A percentile compares a stretch with the other conserved stretches of the same genome.
phyloP scores from a whole-genome alignment of 139 green algal genomes.

The Chlamydomonas schloesseri region DNA sequence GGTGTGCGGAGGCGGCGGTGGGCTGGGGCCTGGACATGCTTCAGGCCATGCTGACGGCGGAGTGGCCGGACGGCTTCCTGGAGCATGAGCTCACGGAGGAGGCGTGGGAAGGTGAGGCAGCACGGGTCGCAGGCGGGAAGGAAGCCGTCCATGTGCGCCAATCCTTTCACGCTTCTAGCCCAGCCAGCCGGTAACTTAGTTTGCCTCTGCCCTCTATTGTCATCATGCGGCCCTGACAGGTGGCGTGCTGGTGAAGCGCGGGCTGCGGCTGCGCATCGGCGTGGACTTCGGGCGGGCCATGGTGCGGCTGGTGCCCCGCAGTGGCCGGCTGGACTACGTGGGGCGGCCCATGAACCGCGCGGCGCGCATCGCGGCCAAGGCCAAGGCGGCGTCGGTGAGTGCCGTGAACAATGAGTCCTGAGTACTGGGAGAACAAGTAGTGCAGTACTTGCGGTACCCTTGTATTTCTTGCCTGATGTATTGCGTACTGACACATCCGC shows the following conservation, averaged over 20 bases:
- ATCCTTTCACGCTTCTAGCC: background rate
- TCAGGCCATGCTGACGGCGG: slow-evolving; percentile 28
- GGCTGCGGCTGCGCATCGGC: slow-evolving; percentile 30
- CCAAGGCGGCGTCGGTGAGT: slow-evolving; percentile 36
- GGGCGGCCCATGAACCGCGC: slow-evolving; percentile 36
- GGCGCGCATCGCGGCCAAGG: slow-evolving; percentile 34
- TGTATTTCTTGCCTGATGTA: no score
- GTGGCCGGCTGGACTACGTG: slow-evolving; percentile 33
- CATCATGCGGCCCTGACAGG: slow-evolving; percentile 3
- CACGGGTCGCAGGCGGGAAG: no score
- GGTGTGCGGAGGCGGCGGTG: slow-evolving; percentile 15
- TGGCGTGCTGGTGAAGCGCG: slow-evolving; percentile 5
- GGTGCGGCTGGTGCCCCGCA: slow-evolving; percentile 37
- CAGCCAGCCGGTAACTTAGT: no score
- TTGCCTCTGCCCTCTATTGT: no score
- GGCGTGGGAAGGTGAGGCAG: slow-evolving; percentile 30
- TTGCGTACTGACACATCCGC: no score
- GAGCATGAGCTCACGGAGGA: slow-evolving; percentile 40
- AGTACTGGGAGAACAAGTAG: no score
- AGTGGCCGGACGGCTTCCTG: slow-evolving; percentile 27
- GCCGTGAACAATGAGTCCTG: no score
- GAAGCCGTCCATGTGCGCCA: no score
- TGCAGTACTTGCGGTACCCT: no score
- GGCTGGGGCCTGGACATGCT: slow-evolving; percentile 33
- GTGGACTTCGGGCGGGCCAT: slow-evolving; percentile 25